phyloP scores from a whole-genome alignment of 2,329 filamentous ascomycete genomes.

The Fusarium staphyleae region DNA sequence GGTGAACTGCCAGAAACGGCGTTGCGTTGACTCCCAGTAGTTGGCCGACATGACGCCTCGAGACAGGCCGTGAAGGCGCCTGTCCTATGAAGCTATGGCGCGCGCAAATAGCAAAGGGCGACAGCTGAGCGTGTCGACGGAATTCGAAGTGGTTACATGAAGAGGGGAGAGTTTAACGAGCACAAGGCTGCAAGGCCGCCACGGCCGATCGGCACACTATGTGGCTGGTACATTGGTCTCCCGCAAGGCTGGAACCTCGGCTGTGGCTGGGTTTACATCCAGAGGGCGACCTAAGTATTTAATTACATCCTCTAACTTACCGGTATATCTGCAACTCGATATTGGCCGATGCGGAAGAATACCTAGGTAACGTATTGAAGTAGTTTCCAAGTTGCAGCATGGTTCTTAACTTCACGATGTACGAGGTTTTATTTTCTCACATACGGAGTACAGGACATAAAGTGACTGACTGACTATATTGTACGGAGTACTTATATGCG shows the following conservation, averaged over 20 bases:
- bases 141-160: not conserved
- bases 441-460: no score
- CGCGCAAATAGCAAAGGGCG: not conserved
- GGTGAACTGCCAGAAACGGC: conserved; percentile 88
- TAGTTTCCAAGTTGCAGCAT: no score
- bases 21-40: conserved; percentile 96
- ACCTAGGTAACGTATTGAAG: no score
- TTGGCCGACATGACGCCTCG: conserved; percentile 79
- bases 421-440: no score
- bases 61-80: conserved; percentile 19
- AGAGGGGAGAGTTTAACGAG: conserved; percentile 7
- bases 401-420: no score
- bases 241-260: not conserved
- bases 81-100: not conserved
- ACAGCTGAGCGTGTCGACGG: conserved; percentile 15
- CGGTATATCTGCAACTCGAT: no score
- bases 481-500: no score
- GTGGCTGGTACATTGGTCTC: conserved; percentile 23
- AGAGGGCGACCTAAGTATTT: no score
- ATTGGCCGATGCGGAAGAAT: no score
- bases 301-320: no score
- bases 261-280: not conserved
- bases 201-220: conserved; percentile 15
- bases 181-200: conserved; percentile 20
- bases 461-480: no score